Base-by-base conservation (phyloP, 2,329 filamentous ascomycete species). In the Fusarium tjaetaba region DNA sequence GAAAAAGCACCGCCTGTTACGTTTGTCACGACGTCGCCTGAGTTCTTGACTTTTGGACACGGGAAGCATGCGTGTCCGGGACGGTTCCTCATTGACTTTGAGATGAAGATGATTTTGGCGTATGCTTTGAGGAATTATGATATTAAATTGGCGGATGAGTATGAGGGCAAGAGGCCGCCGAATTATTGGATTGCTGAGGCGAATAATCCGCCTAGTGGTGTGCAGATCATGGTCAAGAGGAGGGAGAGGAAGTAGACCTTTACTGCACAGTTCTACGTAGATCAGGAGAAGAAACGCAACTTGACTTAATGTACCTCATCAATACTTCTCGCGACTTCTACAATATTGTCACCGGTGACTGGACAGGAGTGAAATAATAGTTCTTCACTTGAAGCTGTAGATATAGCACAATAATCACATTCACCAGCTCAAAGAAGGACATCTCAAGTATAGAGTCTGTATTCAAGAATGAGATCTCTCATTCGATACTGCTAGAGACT, bases 11-110 rank as follows among this genome's bases (percentile, higher is more conserved):
- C 66, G 11, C 39, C 67, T 1, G 62, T 68, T 4, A 64, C 60
- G 1, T 67, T 78, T 34, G 76, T 78, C 5, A 67, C 74, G 0
- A 77, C 76, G 4, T 76, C 73, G 7, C 76, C 76, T 1, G 76
- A 77, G 55, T 77, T 77, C n/a, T 45, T 83, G 34, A 58, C 79
- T 2, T 84, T 83, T 60, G 79, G 82, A 1, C 80, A 81, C 22
- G 81, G 81, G 10, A 81, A 78, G 20, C 79, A 82, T 55, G 79
- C 81, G 1, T 83, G 80, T 9, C 78, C 79, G 0, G 79, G 79
- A 3, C 71, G 79, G 0, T 80, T 80, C 18, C 56, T 80, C 2
- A 64, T 80, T 13, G 79, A 80, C 26, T 80, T 81, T 69, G 78
- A 80, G 65, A 58, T 80, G 52, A 80, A 80, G 73, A 81, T 80